These are phyloP conservation scores for Peronospora tabacina DNA, from an alignment of 352 stramenopile species.

Conservation along the genomic window DNA sequence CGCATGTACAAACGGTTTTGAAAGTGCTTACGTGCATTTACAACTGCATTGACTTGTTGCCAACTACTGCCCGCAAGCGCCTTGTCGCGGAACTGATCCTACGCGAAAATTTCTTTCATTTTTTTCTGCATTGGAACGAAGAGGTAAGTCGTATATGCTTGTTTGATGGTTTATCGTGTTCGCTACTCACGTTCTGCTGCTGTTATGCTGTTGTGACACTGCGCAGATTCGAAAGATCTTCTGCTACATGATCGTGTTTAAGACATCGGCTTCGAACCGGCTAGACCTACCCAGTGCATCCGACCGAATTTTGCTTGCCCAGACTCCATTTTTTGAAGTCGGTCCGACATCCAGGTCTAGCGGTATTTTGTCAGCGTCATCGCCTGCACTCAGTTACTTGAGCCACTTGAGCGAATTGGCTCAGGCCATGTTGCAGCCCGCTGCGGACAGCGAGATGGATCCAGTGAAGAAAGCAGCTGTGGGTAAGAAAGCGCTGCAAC, in stretches of 20 bases:
- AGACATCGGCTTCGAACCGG: conserved; percentile 65
- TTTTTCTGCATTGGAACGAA: conserved; percentile 87
- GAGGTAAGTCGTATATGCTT: conserved; percentile 37
- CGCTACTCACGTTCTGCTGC: not conserved
- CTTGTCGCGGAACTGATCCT: conserved; percentile 69
- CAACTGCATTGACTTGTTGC: conserved; percentile 69
- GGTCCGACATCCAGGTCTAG: conserved; percentile 13
- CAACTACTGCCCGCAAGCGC: conserved; percentile 48
- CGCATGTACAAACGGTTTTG: conserved; percentile 76
- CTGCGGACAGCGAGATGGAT: conserved; percentile 30
- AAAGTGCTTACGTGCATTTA: conserved; percentile 85
- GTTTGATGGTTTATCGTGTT: not conserved
- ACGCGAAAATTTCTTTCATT: conserved; percentile 80
- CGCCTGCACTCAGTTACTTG: conserved; percentile 47
- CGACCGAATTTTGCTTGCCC: conserved; percentile 65
- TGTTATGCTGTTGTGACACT: not conserved
- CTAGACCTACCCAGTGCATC: conserved; percentile 63
- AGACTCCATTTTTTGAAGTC: conserved; percentile 64
- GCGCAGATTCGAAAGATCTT: conserved; percentile 79
- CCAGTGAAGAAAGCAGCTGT: conserved; percentile 39
- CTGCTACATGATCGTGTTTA: conserved; percentile 79
- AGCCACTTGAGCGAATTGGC: conserved; percentile 68
- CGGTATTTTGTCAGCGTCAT: conserved; percentile 21
- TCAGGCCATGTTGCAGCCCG: conserved; percentile 50
- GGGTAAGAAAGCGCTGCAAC: conserved; percentile 41